phyloP scores from a whole-genome alignment of 305 asterid species.

The Solanum hybrid region DNA sequence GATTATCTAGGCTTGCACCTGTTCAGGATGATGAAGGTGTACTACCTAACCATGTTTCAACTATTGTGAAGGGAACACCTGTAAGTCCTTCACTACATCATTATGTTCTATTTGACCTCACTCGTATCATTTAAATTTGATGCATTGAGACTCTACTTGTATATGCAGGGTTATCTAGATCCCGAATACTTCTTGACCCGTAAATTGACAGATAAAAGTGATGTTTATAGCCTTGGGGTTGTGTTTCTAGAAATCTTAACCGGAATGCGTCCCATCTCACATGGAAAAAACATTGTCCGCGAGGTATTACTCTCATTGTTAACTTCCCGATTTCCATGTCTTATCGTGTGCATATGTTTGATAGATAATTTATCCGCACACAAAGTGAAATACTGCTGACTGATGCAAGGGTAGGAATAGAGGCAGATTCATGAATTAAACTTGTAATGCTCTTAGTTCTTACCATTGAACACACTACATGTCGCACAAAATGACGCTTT shows the following conservation, averaged over 20 bases:
- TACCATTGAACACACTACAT: neutral
- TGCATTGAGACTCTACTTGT: neutral
- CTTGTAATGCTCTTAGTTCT: neutral
- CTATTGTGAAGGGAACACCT: conserved; percentile 86
- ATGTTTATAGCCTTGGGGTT: conserved; percentile 85
- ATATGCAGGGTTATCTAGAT: conserved; percentile 80
- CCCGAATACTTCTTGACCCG: conserved; percentile 77
- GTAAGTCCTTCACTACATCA: conserved; percentile 29
- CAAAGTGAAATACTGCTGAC: neutral
- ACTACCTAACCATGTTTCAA: conserved; percentile 47
- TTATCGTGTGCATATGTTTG: neutral
- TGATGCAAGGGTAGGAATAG: neutral
- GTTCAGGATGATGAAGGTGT: conserved; percentile 43
- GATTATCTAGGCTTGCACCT: conserved; percentile 87
- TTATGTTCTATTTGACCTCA: neutral
- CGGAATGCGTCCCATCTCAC: conserved; percentile 77
- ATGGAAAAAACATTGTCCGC: conserved; percentile 79
- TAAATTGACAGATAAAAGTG: conserved; percentile 80
- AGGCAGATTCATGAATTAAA: neutral
- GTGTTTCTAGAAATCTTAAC: conserved; percentile 80
- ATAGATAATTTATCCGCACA: no score
- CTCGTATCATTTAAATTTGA: neutral
- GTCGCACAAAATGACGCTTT: neutral
- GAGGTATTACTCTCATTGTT: conserved; percentile 38
- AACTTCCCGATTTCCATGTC: neutral